Conservation (phyloP, 495 filamentous ascomycete species). For the Trichocladium antarcticum region DNA sequence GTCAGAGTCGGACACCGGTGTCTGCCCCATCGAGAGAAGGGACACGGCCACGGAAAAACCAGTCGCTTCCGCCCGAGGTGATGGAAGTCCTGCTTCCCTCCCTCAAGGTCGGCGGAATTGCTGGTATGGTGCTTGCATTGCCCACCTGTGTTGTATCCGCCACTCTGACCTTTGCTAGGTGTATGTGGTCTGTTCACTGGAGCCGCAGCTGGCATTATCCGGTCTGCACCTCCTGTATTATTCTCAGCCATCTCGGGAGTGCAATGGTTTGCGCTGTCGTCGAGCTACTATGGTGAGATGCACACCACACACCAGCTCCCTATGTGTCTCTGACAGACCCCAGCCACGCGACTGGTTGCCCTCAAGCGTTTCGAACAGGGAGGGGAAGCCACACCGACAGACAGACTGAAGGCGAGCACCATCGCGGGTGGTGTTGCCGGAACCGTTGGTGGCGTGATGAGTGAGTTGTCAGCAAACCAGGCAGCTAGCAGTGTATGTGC, state of each 20-base stretch:
- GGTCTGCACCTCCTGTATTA: conserved; percentile 51
- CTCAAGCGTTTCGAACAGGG: conserved; percentile 29
- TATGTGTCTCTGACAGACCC: conserved; percentile 13
- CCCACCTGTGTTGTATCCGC: not conserved
- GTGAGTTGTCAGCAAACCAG: conserved; percentile 36
- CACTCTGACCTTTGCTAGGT: conserved; percentile 36
- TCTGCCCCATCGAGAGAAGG: not conserved
- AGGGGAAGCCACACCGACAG: conserved; percentile 39
- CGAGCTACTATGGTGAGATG: conserved; percentile 59
- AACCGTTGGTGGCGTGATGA: conserved; percentile 51
- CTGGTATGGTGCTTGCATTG: conserved; percentile 14
- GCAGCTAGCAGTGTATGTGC: not conserved
- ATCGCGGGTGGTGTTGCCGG: conserved; percentile 61
- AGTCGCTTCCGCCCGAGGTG: conserved; percentile 29
- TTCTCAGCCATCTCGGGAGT: conserved; percentile 62
- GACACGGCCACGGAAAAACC: not conserved
- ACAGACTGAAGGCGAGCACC: conserved; percentile 52
- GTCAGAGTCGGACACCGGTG: not conserved
- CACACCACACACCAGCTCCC: not conserved
- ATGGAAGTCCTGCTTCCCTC: conserved; percentile 30
- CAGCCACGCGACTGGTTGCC: conserved; percentile 30
- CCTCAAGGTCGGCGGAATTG: conserved; percentile 21
- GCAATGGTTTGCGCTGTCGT: conserved; percentile 71
- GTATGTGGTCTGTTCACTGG: conserved; percentile 61
- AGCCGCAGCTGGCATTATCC: conserved; percentile 54